phyloP scores from a whole-genome alignment of 148 eudicot species.

The Silene conica region DNA sequence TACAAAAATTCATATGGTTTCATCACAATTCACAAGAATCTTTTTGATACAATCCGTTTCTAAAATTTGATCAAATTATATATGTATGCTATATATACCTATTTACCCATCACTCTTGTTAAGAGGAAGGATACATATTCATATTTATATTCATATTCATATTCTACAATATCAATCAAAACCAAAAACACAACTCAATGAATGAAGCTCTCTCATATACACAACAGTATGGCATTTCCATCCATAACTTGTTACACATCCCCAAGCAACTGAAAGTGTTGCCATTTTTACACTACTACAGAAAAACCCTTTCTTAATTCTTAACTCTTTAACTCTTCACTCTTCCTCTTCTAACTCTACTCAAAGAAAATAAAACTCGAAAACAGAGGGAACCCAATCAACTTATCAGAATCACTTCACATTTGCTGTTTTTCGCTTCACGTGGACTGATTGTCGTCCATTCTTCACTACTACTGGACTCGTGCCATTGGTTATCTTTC shows the following conservation, averaged over 20 bases:
- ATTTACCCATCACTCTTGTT: conserved; percentile 22
- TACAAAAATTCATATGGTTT: conserved; percentile 15
- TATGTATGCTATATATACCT: conserved; percentile 13
- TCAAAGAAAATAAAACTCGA: not conserved
- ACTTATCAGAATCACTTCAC: conserved; percentile 33
- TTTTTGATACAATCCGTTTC: conserved; percentile 13
- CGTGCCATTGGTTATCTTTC: conserved; percentile 43
- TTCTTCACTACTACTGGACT: conserved; percentile 38
- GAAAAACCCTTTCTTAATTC: conserved; percentile 15
- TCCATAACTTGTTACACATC: conserved; percentile 10
- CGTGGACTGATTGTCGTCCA: conserved; percentile 32
- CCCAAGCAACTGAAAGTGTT: conserved; percentile 20
- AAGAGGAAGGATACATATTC: conserved; percentile 25
- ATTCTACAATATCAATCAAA: not conserved
- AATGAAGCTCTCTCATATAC: conserved; percentile 24
- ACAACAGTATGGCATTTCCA: conserved; percentile 22
- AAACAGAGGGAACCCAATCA: conserved; percentile 6
- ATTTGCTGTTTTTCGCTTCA: conserved; percentile 44
- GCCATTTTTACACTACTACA: conserved; percentile 17
- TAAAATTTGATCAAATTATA: not conserved
- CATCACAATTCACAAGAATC: conserved; percentile 17
- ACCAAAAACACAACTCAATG: not conserved
- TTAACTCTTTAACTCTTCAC: not conserved
- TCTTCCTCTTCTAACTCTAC: conserved; percentile 15
- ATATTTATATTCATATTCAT: too few species aligned